Base-by-base conservation (phyloP, 495 filamentous ascomycete species). In the Niebla homalea region DNA sequence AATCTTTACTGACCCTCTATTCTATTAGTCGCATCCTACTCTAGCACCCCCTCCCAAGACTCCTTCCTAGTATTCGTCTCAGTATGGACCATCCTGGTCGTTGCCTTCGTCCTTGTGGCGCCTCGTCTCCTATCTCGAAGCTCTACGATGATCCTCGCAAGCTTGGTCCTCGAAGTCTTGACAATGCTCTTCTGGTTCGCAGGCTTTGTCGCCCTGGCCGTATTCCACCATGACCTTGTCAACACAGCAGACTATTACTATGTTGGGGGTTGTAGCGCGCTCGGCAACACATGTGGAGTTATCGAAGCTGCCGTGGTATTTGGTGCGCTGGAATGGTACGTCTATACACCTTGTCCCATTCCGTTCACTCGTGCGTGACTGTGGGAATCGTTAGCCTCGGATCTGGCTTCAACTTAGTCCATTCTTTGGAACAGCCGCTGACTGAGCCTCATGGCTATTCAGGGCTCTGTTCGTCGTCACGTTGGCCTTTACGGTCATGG, bases 111-210 rank as follows among this genome's bases (percentile, higher is more conserved):
- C 46, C 69, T 73, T 49, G 42, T 87, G 4, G 69, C 74, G 3
- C 84, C 85, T 0, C 63, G 73, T n/a, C 78, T 75, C 61, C 70
- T 78, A 58, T 69, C 81, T 3, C 29, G 29, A 32, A 66, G 62
- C 38, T 48, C 79, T 11, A 75, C 76, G 47, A 78, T 85, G 63
- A 73, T 69, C 12, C 70, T 77, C 20, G 43, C 42, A 8, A 46
- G 87, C 4, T 67, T 85, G 11, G 81, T 57, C 18, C 67, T 83
- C 36, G 83, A 89, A 53, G 67, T 68, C 39, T 45, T 92, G 15
- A 90, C 87, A 14, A 83, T 80, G 73, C 72, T 92, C 23, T 92
- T 90, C 70, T 93, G 88, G 88, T 88, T 94, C 62, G 79, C 82
- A 0, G 86, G 85, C 20, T 84, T 86, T 55, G 81, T 93, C 62